Conservation (phyloP, 163 green algal genomes). For the Chlorella variabilis region DNA sequence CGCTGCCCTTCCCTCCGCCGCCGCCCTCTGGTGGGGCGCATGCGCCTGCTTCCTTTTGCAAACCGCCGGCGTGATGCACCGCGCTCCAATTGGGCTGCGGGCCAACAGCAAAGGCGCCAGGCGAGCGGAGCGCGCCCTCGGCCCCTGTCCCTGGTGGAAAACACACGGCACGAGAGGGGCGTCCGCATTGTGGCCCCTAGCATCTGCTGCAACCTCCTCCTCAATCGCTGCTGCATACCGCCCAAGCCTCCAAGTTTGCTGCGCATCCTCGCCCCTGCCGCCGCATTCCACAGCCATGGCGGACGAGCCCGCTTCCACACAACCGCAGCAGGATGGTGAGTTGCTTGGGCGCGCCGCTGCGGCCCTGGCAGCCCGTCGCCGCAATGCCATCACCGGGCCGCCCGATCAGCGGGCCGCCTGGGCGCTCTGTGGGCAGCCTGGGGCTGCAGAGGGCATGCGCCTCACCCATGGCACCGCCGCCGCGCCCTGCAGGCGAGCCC, state of each 20-base stretch:
- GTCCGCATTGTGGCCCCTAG: too few relatives aligned
- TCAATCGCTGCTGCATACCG: too few relatives aligned
- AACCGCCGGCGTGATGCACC: too few relatives aligned
- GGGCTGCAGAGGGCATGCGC: background rate
- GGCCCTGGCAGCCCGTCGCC: background rate
- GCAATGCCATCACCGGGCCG: background rate
- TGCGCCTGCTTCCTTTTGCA: too few relatives aligned
- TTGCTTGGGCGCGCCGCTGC: background rate
- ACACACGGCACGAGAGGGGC: too few relatives aligned
- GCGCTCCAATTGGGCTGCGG: too few relatives aligned
- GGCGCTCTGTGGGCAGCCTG: background rate
- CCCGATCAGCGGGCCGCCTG: slow-evolving; percentile 1
- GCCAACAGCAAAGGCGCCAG: too few relatives aligned
- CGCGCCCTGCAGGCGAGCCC: slow-evolving; percentile 40
- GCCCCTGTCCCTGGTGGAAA: too few relatives aligned
- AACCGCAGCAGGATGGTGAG: slow-evolving; percentile 33
- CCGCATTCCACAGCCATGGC: slow-evolving; percentile 22
- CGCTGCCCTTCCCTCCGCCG: too few relatives aligned
- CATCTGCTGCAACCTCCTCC: too few relatives aligned
- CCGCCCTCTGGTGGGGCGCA: too few relatives aligned
- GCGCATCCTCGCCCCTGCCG: background rate
- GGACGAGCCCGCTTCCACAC: slow-evolving; percentile 20
- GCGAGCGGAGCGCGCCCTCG: too few relatives aligned
- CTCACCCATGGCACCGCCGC: background rate
- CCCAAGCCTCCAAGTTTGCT: background rate